Percentiles rank a stretch among this genome's conserved stretches.
Conservation (phyloP, 768 basidiomycete species). For the Hypholoma fasciculare region DNA sequence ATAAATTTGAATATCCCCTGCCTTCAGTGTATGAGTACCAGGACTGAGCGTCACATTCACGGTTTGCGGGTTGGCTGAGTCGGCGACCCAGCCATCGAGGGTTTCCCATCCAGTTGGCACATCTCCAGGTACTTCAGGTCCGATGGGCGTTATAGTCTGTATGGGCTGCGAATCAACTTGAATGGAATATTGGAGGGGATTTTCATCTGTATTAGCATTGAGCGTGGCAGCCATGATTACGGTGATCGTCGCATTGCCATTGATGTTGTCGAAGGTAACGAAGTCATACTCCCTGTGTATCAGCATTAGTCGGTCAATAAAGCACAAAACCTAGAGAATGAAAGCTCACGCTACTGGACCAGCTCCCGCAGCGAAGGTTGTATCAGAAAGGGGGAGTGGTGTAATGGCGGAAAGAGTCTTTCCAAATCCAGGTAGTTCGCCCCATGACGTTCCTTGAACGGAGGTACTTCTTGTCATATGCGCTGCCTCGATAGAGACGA, state of each 20-base stretch:
- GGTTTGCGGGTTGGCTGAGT: slow-evolving; percentile 43
- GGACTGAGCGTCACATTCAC: slow-evolving; percentile 40
- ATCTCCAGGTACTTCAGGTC: slow-evolving; percentile 41
- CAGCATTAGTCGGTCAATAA: no score
- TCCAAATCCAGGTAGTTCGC: slow-evolving; percentile 59
- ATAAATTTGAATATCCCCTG: slow-evolving; percentile 19
- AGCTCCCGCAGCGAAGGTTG: slow-evolving; percentile 58
- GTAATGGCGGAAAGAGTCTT: slow-evolving; percentile 61
- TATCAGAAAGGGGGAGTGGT: slow-evolving; percentile 53
- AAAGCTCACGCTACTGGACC: slow-evolving; percentile 54
- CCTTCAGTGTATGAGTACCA: slow-evolving; percentile 62
- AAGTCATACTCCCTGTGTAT: slow-evolving; percentile 61
- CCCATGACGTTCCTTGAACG: slow-evolving; percentile 56
- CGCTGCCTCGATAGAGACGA: slow-evolving; percentile 65
- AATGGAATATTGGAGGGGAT: slow-evolving; percentile 52
- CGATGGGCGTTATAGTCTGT: slow-evolving; percentile 47
- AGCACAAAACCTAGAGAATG: background rate
- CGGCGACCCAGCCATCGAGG: slow-evolving; percentile 43
- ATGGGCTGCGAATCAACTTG: slow-evolving; percentile 46
- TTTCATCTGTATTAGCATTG: slow-evolving; percentile 48
- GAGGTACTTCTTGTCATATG: slow-evolving; percentile 50
- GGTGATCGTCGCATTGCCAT: slow-evolving; percentile 48
- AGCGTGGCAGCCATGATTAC: slow-evolving; percentile 52
- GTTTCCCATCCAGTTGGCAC: slow-evolving; percentile 7
- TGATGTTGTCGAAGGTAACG: slow-evolving; percentile 53